Evolutionary conservation across 306 rosid species (phyloP), one percentile per base, ranked within the genome.

Genomic region (Astragalus membranaceus): DNA sequence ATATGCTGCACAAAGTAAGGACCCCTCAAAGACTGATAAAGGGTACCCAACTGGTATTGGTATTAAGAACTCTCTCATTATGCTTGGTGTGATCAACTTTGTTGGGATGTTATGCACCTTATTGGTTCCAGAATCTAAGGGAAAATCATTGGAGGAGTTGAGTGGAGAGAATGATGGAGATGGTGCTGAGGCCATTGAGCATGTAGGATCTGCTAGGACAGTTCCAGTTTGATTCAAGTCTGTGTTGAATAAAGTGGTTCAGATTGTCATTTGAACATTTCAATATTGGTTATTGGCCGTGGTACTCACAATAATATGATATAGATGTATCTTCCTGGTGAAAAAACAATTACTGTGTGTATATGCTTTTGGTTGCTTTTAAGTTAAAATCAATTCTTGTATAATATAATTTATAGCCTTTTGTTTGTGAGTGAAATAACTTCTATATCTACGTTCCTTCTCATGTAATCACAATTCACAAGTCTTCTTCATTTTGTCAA

Each of bases 11-110:
- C 96, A 91, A 14, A 78, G 13, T 66, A 79, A 33, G 48, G 41
- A 88, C 64, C 69, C 70, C 10, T 0, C 12, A 0, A 35, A 81
- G 57, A 65, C 83, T 2, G 97, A 88, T 2, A 52, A 79, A 12
- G 97, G 97, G 17, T 91, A 91, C 75, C 86, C 83, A 0, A 0
- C 83, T 2, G 97, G 97, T 2, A 86, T 91, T 42, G 97, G 97
- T 12, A 46, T 91, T 3, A 88, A 83, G 82, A 78, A 91, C 65
- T 72, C 97, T 0, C 86, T 91, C 6, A 67, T 88, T 52, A 33
- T 87, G 83, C 88, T 88, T 13, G 97, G 92, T 12, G 84, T 77
- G 42, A 65, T 88, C 55, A 91, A 88, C 76, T 83, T 86, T 41
- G 0, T 76, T 0, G 96, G 97, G 1, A 73, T 84, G 55, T 0